phyloP scores from a whole-genome alignment of 2,329 filamentous ascomycete species.

The Talaromyces sp. region DNA sequence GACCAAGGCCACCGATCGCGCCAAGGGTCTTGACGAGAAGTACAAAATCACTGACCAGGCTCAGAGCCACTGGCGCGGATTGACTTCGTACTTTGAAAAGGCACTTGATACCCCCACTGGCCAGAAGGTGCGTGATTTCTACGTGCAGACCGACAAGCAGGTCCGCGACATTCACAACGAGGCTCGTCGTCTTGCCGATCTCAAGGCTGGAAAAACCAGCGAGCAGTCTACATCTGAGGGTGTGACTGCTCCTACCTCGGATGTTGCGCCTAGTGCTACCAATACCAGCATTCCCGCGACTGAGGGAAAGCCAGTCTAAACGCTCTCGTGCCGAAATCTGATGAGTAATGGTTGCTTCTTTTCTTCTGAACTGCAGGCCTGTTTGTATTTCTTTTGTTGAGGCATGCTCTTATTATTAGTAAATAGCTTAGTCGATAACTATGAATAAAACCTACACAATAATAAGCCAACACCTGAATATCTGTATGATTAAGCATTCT shows the following conservation, averaged over 20 bases:
- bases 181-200: constrained; percentile 77
- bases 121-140: constrained; percentile 82
- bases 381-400: neutral
- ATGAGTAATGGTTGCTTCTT: neutral
- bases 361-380: neutral
- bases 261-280: constrained; percentile 25
- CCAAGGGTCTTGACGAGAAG: constrained; percentile 75
- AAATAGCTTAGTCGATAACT: neutral
- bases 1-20: constrained; percentile 83
- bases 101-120: constrained; percentile 82
- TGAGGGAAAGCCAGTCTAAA: constrained; percentile 7
- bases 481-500: neutral
- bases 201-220: constrained; percentile 62
- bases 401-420: neutral
- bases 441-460: neutral
- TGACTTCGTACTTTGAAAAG: constrained; percentile 92
- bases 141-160: constrained; percentile 78
- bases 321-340: neutral
- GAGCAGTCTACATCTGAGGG: constrained; percentile 31
- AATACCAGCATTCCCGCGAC: constrained; percentile 12
- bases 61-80: constrained; percentile 60
- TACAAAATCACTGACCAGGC: constrained; percentile 78
- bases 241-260: constrained; percentile 23
- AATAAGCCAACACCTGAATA: neutral
- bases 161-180: constrained; percentile 91